Base-by-base conservation (phyloP, 257 asterid species). In the Solanum phureja region DNA sequence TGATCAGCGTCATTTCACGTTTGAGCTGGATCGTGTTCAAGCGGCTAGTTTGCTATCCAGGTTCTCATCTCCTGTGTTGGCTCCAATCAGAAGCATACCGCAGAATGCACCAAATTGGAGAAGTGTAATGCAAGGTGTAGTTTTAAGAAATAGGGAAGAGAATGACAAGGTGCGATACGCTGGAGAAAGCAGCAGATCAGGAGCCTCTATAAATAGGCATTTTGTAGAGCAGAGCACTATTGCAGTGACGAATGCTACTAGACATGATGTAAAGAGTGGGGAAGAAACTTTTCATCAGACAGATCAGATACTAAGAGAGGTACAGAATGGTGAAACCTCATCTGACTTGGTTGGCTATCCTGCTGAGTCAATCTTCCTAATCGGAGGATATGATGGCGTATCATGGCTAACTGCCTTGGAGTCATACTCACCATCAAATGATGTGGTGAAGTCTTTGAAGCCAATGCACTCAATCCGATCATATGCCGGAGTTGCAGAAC, bases 11-110 rank as follows among this genome's bases (percentile, higher is more conserved):
- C 94, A 91, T 88, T 96, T 96, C 94, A 89, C 92, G 93, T 95
- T 96, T 90, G 98, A 95, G 93, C 92, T 96, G 88, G 98, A 96
- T 90, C 97, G 91, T 88, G 82, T 92, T 89, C 99, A 96, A 91
- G 88, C 96, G 35, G 90, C 62, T 86, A 94, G 90, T 87, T 88
- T 96, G 93, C 83, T 91, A 19, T 89, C 96, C 69, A 90, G 82
- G 84, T 82, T 97, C 87, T 91, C 94, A 82, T 76, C 95, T 84
- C 35, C 75, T 71, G 91, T 92, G 83, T 83, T 89, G 87, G 89
- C 92, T 88, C 89, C 98, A 2, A 83, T 94, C 83, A 44, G 89
- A 46, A 23, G 89, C 66, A 12, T 79, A 83, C 90, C 89, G 40
- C 89, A 76, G 58, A 86, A 79, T 75, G 75, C 83, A 40, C 91